Evolutionary conservation across 2,329 filamentous ascomycete species (phyloP).

Genomic region (Diaporthe aspalathi): DNA sequence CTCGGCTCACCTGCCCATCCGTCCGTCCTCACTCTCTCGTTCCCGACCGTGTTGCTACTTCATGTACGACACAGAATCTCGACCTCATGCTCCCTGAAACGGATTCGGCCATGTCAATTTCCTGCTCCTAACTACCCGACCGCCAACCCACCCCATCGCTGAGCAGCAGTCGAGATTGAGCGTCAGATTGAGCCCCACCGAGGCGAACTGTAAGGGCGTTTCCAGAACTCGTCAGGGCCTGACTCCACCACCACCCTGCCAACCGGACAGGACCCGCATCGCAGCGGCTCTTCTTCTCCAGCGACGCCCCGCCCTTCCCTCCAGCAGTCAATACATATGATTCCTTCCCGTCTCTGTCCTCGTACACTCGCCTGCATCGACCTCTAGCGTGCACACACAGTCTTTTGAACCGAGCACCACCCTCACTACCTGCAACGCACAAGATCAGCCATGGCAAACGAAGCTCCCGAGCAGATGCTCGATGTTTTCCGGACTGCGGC

Average conservation of each 20-base stretch:
- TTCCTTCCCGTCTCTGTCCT: slow-evolving; percentile 24
- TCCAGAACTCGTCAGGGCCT: slow-evolving; percentile 17
- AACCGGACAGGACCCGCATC: slow-evolving; percentile 31
- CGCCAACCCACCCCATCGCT: slow-evolving; percentile 19
- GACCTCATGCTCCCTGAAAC: background rate
- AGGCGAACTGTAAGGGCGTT: slow-evolving; percentile 21
- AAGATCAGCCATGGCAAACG: slow-evolving; percentile 51
- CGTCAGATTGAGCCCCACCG: slow-evolving; percentile 23
- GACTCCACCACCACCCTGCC: slow-evolving; percentile 34
- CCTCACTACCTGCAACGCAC: slow-evolving; percentile 44
- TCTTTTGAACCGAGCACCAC: slow-evolving; percentile 39
- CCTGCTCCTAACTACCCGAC: background rate
- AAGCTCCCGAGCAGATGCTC: slow-evolving; percentile 74
- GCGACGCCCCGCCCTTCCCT: slow-evolving; percentile 36
- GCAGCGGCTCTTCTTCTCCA: slow-evolving; percentile 23
- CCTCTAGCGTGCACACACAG: slow-evolving; percentile 42
- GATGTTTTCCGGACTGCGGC: slow-evolving; percentile 93
- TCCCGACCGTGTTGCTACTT: too few species aligned
- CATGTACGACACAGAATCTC: background rate
- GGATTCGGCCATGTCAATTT: slow-evolving; percentile 8
- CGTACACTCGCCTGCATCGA: slow-evolving; percentile 9
- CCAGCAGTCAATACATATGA: slow-evolving; percentile 24
- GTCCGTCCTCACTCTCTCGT: background rate
- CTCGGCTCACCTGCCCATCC: slow-evolving; percentile 9
- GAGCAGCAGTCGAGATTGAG: slow-evolving; percentile 32